Evolutionary conservation across 2,329 filamentous ascomycete species (phyloP), one percentile per base, ranked within the genome.

Genomic region (Alternaria postmessia): DNA sequence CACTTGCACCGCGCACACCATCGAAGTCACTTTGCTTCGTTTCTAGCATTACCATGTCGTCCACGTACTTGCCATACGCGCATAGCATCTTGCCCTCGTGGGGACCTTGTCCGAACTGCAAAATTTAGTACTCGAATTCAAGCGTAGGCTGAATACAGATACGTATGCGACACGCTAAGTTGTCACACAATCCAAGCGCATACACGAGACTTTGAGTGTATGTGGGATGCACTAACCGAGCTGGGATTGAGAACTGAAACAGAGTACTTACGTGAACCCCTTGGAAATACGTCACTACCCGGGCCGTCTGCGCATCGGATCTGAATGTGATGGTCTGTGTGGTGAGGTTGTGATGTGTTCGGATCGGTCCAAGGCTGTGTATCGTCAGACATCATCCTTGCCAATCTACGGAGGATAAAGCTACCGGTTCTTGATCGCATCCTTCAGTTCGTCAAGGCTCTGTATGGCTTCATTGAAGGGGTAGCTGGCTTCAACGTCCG

Each of bases 341-440:
- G 3, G 79, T 81, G 5, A 83, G 73, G 18, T 71, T 75, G 63
- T 83, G 80, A 51, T 82, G 80, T 6, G 80, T 81, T 4, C 69
- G 72, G 14, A 82, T 74, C 4, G 75, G 78, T 18, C 75, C 74
- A 30, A 82, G 72, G 41, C 80, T 81, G 39, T 8, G 22, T 48
- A 8, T 12, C 4, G 32, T 61, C 42, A 61, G 41, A 47, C 22
- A 12, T 30, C 16, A 16, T 49, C 16, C 12, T 20, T 28, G 22
- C 8, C 14, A 14, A 32, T 22, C 12, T n/a, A 20, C 18, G 16
- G 43, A 20, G 26, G n/a, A 3, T 42, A 16, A 28, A 51, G 34
- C 8, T 65, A 79, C 78, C 78, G 69, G 20, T 73, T 73, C 12
- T 66, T 54, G 20, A 81, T 80, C 3, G 75, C 75, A 22, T 63